A percentile compares a stretch with the other conserved stretches of the same genome.
Evolutionary conservation across 208 protist genomes (phyloP).

Genomic region (Leishmania braziliensis): DNA sequence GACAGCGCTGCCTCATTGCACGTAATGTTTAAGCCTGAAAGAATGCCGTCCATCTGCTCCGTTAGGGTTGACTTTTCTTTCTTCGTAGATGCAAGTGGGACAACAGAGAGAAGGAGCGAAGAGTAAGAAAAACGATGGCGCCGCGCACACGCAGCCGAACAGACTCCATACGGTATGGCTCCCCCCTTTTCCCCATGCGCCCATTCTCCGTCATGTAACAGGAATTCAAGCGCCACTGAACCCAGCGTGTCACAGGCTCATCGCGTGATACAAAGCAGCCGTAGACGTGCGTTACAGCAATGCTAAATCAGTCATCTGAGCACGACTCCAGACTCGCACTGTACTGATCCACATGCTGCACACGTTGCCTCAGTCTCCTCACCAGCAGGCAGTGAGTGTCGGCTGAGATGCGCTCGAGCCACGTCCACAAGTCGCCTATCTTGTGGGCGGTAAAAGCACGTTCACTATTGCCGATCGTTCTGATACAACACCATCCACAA

Average conservation of each 20-base stretch:
- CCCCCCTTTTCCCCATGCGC: too few species aligned
- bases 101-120: background rate
- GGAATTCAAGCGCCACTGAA: background rate
- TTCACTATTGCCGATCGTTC: too few species aligned
- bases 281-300: too few species aligned
- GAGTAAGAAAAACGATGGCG: background rate
- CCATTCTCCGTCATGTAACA: background rate
- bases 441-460: background rate
- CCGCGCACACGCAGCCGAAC: background rate
- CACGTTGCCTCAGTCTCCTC: background rate
- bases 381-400: background rate
- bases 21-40: conserved; percentile 3
- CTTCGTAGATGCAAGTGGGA: background rate
- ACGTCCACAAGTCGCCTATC: too few species aligned
- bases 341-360: background rate
- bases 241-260: background rate
- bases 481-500: background rate
- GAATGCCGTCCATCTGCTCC: background rate
- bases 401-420: background rate
- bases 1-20: conserved; percentile 31
- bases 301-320: background rate
- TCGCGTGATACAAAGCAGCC: background rate
- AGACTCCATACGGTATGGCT: background rate
- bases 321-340: background rate
- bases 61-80: background rate